Percentiles rank a stretch among this genome's conserved stretches.
Evolutionary conservation across 768 basidiomycete genomes (phyloP).

Genomic region (Clitopilus hobsonii): DNA sequence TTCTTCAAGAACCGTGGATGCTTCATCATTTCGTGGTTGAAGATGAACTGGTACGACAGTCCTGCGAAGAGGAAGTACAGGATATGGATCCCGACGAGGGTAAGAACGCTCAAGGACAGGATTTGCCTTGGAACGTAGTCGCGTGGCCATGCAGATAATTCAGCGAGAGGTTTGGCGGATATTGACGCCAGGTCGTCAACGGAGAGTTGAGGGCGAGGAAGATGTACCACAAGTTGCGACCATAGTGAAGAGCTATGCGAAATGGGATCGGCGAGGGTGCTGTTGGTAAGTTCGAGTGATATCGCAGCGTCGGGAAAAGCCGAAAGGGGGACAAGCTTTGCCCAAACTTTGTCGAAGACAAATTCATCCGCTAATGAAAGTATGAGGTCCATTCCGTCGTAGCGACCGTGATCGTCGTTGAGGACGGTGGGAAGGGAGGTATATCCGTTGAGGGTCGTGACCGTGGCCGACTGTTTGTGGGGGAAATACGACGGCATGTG

Average conservation of each 20-base stretch:
- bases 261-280: conserved; percentile 30
- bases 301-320: conserved; percentile 32
- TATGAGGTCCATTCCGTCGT: conserved; percentile 78
- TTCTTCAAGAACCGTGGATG: conserved; percentile 93
- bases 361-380: conserved; percentile 66
- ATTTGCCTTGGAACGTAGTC: conserved; percentile 79
- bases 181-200: conserved; percentile 27
- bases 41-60: conserved; percentile 78
- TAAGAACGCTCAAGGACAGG: conserved; percentile 65
- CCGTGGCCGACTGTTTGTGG: background rate
- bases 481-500: background rate
- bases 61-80: conserved; percentile 88
- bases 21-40: conserved; percentile 93
- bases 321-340: conserved; percentile 62
- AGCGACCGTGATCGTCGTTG: conserved; percentile 1
- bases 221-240: conserved; percentile 46
- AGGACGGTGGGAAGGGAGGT: background rate
- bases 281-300: conserved; percentile 28
- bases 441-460: background rate
- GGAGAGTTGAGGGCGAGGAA: conserved; percentile 56
- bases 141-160: conserved; percentile 77
- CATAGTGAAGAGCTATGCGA: conserved; percentile 35
- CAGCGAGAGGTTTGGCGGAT: conserved; percentile 22
- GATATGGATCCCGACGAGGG: conserved; percentile 73
- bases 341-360: conserved; percentile 77